Percentiles rank a stretch among this genome's conserved stretches.
These are phyloP conservation scores for Lipomyces starkeyi DNA, from an alignment of 805 yeast genomes.

Conservation along the genomic window DNA sequence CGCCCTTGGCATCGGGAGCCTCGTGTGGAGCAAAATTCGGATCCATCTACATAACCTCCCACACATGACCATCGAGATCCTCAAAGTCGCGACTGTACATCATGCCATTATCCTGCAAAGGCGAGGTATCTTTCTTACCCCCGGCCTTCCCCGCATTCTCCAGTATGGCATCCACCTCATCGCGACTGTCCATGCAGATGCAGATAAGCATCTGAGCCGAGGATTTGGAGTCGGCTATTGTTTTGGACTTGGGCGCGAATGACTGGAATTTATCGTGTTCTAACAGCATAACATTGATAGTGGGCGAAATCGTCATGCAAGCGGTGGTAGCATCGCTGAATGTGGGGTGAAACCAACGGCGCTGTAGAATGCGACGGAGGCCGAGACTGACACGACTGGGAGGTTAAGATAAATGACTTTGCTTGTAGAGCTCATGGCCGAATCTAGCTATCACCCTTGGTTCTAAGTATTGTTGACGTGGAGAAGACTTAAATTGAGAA, in stretches of 20 bases:
- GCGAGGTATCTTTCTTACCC: slow-evolving; percentile 10
- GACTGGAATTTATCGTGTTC: slow-evolving; percentile 5
- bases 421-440: slow-evolving; percentile 10
- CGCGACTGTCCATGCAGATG: slow-evolving; percentile 7
- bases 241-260: slow-evolving; percentile 7
- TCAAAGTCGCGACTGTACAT: slow-evolving; percentile 11
- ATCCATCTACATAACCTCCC: slow-evolving; percentile 14
- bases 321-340: slow-evolving; percentile 11
- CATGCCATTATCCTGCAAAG: slow-evolving; percentile 9
- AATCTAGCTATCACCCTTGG: slow-evolving; percentile 1
- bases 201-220: slow-evolving; percentile 15
- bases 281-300: slow-evolving; percentile 5
- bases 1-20: no score
- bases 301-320: slow-evolving; percentile 2
- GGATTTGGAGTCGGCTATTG: slow-evolving; percentile 11
- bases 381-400: slow-evolving; percentile 14
- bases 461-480: neutral
- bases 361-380: slow-evolving; percentile 6
- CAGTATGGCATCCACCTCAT: slow-evolving; percentile 10
- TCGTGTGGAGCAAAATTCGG: neutral
- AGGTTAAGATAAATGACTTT: slow-evolving; percentile 11
- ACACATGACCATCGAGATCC: slow-evolving; percentile 12
- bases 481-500: neutral
- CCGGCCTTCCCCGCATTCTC: slow-evolving; percentile 10
- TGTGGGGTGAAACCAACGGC: slow-evolving; percentile 10